Percentiles rank a stretch among this genome's conserved stretches.
Evolutionary conservation across 441 rosid genomes (phyloP).

Genomic region (Euphorbia celastroides): DNA sequence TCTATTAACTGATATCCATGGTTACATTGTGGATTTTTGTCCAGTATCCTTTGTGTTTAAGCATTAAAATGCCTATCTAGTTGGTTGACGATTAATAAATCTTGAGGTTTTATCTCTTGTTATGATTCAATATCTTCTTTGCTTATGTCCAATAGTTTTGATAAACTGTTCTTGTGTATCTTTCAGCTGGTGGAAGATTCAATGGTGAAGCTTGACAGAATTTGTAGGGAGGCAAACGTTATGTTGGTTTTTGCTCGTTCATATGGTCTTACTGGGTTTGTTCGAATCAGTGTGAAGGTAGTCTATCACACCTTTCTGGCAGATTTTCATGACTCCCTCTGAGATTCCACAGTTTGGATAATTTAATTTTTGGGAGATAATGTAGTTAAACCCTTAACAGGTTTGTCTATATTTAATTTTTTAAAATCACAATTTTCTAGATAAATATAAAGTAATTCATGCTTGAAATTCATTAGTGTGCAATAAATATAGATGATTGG

Average conservation of each 20-base stretch:
- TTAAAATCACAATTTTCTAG: not conserved
- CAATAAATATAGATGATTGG: not conserved
- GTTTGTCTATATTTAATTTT: not conserved
- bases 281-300: conserved; percentile 84
- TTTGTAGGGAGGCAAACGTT: conserved; percentile 82
- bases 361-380: not conserved
- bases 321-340: not conserved
- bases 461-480: not conserved
- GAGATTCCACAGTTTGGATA: not conserved
- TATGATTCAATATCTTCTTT: not conserved
- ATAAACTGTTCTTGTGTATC: conserved; percentile 6
- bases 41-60: not conserved
- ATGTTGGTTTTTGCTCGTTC: conserved; percentile 87
- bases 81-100: not conserved
- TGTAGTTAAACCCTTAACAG: not conserved
- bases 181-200: conserved; percentile 78
- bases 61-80: not conserved
- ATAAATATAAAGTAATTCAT: not conserved
- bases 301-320: conserved; percentile 3
- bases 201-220: conserved; percentile 75
- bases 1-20: not conserved
- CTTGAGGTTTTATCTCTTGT: not conserved
- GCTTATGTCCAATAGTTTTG: not conserved
- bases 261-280: conserved; percentile 86
- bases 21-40: not conserved